Conservation (phyloP, 2,329 filamentous ascomycete genomes). For the Penicillium sp. region DNA sequence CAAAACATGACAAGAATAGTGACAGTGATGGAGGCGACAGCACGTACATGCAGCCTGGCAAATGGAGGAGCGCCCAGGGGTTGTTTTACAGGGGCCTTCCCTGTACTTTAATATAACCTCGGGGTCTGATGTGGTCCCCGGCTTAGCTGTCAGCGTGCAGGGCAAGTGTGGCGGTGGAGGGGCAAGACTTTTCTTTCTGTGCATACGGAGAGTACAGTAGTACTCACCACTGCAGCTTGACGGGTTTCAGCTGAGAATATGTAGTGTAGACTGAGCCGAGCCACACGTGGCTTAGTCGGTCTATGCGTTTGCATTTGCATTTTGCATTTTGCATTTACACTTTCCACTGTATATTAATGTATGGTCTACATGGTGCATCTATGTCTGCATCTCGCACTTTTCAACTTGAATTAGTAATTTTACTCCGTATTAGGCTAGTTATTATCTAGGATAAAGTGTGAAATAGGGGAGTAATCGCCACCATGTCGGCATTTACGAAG, state of each 20-base stretch:
- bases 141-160: constrained; percentile 6
- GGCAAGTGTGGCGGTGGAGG: constrained; percentile 20
- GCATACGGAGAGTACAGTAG: neutral
- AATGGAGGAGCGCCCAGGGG: constrained; percentile 3
- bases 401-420: neutral
- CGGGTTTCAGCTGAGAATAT: constrained; percentile 1
- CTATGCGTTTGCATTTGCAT: constrained; percentile 4
- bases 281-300: neutral
- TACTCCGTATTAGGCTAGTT: too few relatives aligned
- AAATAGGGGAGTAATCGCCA: neutral
- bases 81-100: constrained; percentile 14
- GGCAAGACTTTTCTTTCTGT: neutral
- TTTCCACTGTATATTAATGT: neutral
- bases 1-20: neutral
- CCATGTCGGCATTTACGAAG: neutral
- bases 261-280: neutral
- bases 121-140: constrained; percentile 2
- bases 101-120: constrained; percentile 18
- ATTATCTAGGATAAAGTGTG: neutral
- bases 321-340: neutral
- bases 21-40: neutral
- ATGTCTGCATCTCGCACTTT: neutral
- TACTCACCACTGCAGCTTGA: neutral
- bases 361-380: neutral
- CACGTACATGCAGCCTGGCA: neutral